A percentile compares a stretch with the other conserved stretches of the same genome.
phyloP scores from a whole-genome alignment of 305 asterid genomes.

The Solanum hybrid region DNA sequence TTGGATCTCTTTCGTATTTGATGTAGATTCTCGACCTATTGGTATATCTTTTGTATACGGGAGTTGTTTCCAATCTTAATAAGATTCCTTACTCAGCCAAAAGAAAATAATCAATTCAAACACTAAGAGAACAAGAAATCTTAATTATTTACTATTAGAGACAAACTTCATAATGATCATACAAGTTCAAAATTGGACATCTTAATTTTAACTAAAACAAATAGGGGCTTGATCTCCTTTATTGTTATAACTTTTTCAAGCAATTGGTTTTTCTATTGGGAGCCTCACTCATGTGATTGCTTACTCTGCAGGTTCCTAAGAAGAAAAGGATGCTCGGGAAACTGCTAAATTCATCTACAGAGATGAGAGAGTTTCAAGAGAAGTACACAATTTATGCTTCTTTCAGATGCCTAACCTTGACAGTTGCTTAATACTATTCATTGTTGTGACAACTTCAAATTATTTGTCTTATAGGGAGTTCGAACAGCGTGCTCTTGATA shows the following conservation, averaged over 20 bases:
- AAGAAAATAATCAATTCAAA: background rate
- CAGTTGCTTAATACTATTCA: constrained; percentile 4
- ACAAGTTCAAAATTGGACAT: background rate
- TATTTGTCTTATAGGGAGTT: constrained; percentile 49
- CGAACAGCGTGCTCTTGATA: constrained; percentile 65
- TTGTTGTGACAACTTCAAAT: constrained; percentile 17
- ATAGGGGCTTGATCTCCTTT: background rate
- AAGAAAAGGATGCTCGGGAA: constrained; percentile 53
- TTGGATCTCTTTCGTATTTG: background rate
- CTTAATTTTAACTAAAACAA: background rate
- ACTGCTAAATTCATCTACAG: constrained; percentile 45
- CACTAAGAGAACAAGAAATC: background rate
- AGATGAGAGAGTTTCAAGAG: constrained; percentile 61
- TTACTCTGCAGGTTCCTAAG: constrained; percentile 45
- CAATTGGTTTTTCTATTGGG: constrained; percentile 9
- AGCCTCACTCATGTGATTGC: constrained; percentile 15
- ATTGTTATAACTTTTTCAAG: background rate
- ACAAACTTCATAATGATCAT: background rate
- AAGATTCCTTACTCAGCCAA: background rate
- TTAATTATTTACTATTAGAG: background rate
- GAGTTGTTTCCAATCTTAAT: background rate
- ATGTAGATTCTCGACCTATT: background rate
- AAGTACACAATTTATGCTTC: constrained; percentile 32
- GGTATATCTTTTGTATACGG: background rate
- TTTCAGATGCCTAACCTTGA: constrained; percentile 11